These are phyloP conservation scores for Cercospora sp. DNA, from an alignment of 2,329 filamentous ascomycete genomes.

Conservation along the genomic window DNA sequence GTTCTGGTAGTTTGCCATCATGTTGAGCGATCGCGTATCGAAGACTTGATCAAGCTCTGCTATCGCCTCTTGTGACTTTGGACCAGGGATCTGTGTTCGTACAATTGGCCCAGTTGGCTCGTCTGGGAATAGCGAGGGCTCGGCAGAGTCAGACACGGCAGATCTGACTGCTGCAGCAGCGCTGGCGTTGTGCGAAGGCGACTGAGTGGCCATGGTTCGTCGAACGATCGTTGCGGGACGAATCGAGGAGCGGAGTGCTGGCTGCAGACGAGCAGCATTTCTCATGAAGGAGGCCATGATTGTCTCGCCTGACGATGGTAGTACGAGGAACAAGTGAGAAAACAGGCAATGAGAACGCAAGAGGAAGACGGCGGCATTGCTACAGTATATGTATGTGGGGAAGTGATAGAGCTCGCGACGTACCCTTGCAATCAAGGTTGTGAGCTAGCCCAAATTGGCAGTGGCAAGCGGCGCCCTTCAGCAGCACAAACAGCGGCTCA, in stretches of 20 bases:
- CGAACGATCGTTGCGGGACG: slow-evolving; percentile 21
- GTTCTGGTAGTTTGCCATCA: slow-evolving; percentile 73
- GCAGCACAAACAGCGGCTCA: background rate
- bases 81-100: slow-evolving; percentile 69
- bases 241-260: slow-evolving; percentile 29
- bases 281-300: slow-evolving; percentile 39
- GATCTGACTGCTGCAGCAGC: slow-evolving; percentile 36
- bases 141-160: slow-evolving; percentile 29
- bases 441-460: background rate
- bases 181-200: slow-evolving; percentile 33
- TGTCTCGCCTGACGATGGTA: background rate
- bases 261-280: slow-evolving; percentile 36
- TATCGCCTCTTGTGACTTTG: slow-evolving; percentile 68
- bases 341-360: background rate
- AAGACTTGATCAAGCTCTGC: slow-evolving; percentile 75
- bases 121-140: slow-evolving; percentile 50
- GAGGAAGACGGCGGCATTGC: background rate
- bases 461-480: background rate
- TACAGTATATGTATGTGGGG: slow-evolving; percentile 7
- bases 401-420: background rate
- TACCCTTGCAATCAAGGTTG: background rate
- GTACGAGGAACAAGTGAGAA: background rate
- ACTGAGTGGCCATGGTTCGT: slow-evolving; percentile 38
- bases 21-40: slow-evolving; percentile 82
- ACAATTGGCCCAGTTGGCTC: slow-evolving; percentile 60